Evolutionary conservation across 805 yeast species (phyloP), one percentile per base, ranked within the genome.

Genomic region (Candida taoyuanica): DNA sequence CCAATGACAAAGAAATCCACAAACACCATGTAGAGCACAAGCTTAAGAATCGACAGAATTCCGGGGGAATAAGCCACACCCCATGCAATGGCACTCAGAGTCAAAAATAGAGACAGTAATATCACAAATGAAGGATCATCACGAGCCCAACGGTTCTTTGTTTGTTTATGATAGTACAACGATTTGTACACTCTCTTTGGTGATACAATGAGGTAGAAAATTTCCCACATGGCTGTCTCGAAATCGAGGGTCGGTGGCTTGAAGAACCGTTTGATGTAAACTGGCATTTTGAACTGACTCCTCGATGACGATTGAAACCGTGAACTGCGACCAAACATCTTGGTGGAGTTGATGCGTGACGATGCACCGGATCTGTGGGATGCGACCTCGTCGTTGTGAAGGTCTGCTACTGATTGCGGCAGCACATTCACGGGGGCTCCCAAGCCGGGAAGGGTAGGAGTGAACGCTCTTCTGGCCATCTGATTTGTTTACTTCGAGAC

Each of bases 181-280:
- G 88, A 75, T 46, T 85, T 73, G 65, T 84, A 88, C 53, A 88
- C 94, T 44, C 85, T 79, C 52, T 81, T 76, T 2, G 97, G 97
- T 29, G 80, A 74, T 19, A 78, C 66, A 13, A 88, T 66, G 39
- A 88, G 64, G 53, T 86, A 74, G 44, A 82, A 66, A 61, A 88
- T 81, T 58, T 89, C 97, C 96, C 96, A 89, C 43, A 79, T 71
- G 12, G 96, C 96, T 1, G 95, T 85, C 59, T 89, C 97, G 53
- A 88, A 85, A 62, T 89, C 96, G 38, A 88, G 67, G 0, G 95
- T 81, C 7, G 81, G 84, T 2, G 95, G 89, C 48, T 78, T 77
- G 46, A 82, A 65, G 28, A 81, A 58, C 36, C 85, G 59, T 43
- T 57, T 59, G 34, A 67, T 50, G 33, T 60, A 61, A 5, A 59